Conservation (phyloP, 1,284 basidiomycete genomes). For the Malassezia globosa region DNA sequence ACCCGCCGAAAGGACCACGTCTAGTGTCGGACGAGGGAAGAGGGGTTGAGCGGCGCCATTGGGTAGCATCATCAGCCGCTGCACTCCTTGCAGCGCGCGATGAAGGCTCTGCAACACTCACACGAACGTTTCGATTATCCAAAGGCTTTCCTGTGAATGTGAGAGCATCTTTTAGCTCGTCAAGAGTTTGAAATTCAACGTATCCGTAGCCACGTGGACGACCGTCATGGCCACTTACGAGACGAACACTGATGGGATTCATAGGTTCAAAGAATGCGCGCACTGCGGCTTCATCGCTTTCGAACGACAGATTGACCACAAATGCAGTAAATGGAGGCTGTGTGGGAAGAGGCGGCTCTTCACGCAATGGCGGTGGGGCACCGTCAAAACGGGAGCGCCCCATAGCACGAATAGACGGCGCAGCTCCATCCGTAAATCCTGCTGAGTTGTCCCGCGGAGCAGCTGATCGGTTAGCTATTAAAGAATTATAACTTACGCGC, state of each 20-base stretch:
- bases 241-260: conserved; percentile 61
- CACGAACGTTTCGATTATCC: conserved; percentile 67
- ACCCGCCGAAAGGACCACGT: conserved; percentile 8
- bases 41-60: conserved; percentile 80
- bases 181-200: conserved; percentile 76
- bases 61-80: conserved; percentile 51
- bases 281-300: conserved; percentile 72
- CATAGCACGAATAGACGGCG: conserved; percentile 9
- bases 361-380: conserved; percentile 52
- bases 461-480: not conserved
- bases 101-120: conserved; percentile 89
- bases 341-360: conserved; percentile 87
- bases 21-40: conserved; percentile 49
- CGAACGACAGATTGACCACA: conserved; percentile 88
- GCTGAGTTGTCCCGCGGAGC: conserved; percentile 16
- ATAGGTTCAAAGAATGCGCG: conserved; percentile 55
- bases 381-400: conserved; percentile 26
- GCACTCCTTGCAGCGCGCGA: conserved; percentile 15
- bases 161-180: conserved; percentile 67
- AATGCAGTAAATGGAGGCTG: conserved; percentile 90
- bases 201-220: conserved; percentile 97
- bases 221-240: conserved; percentile 74
- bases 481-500: conserved; percentile 25
- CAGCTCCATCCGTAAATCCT: too few species aligned
- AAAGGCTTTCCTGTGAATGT: conserved; percentile 50